phyloP scores from a whole-genome alignment of 2,329 filamentous ascomycete species.

The Gliomastix tumulicola region DNA sequence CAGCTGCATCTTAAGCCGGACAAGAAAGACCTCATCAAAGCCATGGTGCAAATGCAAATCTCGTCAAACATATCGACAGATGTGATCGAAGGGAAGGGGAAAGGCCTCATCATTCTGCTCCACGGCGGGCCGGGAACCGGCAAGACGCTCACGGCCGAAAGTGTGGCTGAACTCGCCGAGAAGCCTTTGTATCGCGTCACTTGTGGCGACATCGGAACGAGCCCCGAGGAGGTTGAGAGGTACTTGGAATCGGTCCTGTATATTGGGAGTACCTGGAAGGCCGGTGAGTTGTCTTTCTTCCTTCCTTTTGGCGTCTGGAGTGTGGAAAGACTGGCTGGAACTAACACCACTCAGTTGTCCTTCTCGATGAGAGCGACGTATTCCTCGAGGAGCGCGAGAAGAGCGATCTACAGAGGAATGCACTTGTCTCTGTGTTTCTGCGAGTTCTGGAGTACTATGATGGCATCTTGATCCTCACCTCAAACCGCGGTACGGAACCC shows the following conservation, averaged over 20 bases:
- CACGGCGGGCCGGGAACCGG: constrained; percentile 41
- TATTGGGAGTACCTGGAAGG: constrained; percentile 30
- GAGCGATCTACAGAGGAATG: constrained; percentile 22
- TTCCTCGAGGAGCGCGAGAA: constrained; percentile 21
- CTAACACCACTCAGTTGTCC: constrained; percentile 12
- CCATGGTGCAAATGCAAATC: constrained; percentile 12
- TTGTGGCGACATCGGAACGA: constrained; percentile 37
- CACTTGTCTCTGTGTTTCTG: constrained; percentile 34
- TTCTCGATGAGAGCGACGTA: constrained; percentile 28
- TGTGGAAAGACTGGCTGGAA: not conserved
- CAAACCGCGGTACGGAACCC: too few relatives aligned
- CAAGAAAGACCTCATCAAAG: constrained; percentile 17
- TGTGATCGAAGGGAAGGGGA: constrained; percentile 36
- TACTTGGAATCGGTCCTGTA: constrained; percentile 33
- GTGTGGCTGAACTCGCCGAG: constrained; percentile 28
- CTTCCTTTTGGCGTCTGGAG: not conserved
- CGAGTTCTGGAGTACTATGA: constrained; percentile 35
- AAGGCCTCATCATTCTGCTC: constrained; percentile 34
- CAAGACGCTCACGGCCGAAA: constrained; percentile 40
- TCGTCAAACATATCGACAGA: constrained; percentile 20
- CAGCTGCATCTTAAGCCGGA: constrained; percentile 8
- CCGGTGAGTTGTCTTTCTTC: too few relatives aligned
- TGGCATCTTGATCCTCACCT: too few relatives aligned
- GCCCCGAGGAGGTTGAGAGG: constrained; percentile 29
- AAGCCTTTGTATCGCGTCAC: constrained; percentile 42